These are phyloP conservation scores for Piloderma croceum DNA, from an alignment of 768 basidiomycete genomes.

Conservation along the genomic window DNA sequence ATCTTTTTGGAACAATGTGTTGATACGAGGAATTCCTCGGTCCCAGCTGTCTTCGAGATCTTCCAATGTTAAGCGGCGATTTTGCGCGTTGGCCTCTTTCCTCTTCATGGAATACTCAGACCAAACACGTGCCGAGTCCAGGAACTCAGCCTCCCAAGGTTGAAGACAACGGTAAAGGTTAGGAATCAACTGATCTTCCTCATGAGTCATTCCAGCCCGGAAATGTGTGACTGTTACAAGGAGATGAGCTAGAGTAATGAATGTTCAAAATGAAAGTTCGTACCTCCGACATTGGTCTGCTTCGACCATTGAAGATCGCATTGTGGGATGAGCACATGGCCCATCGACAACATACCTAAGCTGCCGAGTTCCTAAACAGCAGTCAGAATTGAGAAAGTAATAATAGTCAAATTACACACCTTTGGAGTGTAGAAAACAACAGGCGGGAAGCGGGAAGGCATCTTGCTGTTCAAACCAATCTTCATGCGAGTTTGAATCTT, in stretches of 20 bases:
- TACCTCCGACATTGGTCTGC: conserved; percentile 92
- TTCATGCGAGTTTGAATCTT: conserved; percentile 99
- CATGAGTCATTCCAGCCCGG: conserved; percentile 97
- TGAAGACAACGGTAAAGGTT: conserved; percentile 96
- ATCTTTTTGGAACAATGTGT: conserved; percentile 98
- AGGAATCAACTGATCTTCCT: conserved; percentile 92
- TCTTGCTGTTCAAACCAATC: conserved; percentile 98
- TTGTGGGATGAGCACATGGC: conserved; percentile 96
- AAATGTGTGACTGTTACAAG: conserved; percentile 89
- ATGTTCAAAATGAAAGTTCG: conserved; percentile 9
- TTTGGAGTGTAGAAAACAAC: conserved; percentile 96
- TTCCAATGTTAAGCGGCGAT: conserved; percentile 92
- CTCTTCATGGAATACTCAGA: conserved; percentile 99
- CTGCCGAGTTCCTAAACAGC: conserved; percentile 79
- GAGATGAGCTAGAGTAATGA: conserved; percentile 1
- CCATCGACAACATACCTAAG: conserved; percentile 99
- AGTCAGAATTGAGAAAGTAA: neutral
- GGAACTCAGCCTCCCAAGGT: conserved; percentile 96
- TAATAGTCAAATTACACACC: conserved; percentile 28
- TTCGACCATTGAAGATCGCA: conserved; percentile 97
- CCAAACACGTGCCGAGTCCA: conserved; percentile 98
- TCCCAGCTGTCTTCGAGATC: conserved; percentile 99
- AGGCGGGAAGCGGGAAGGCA: conserved; percentile 98
- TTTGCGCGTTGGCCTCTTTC: conserved; percentile 99
- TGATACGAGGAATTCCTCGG: conserved; percentile 96